Conservation (phyloP, 192 early-diverging fungal genomes). For the Entomortierella beljakovae region DNA sequence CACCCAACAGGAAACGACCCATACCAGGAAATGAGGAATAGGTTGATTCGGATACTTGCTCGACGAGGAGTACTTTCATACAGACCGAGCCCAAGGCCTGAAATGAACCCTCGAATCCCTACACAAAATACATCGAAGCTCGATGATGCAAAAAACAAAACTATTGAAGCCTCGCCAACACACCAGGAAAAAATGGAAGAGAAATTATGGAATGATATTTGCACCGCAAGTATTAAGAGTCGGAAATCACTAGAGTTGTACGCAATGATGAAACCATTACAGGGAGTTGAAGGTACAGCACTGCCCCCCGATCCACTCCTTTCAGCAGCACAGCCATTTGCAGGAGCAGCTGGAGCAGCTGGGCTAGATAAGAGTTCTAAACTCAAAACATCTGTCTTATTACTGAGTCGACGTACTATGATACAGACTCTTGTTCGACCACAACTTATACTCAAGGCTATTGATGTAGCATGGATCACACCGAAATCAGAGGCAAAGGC, state of each 20-base stretch:
- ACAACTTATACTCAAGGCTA: conserved; percentile 6
- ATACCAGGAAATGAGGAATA: conserved; percentile 3
- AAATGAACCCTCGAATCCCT: too few species aligned
- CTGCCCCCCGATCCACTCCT: not conserved
- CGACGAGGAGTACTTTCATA: conserved; percentile 25
- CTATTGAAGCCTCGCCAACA: conserved; percentile 10
- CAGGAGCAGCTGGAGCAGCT: not conserved
- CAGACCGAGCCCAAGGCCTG: not conserved
- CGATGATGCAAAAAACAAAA: not conserved
- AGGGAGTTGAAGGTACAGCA: not conserved
- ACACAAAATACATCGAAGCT: not conserved
- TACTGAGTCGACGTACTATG: conserved; percentile 7
- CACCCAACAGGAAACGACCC: not conserved
- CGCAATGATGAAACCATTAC: not conserved
- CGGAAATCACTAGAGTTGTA: conserved; percentile 7
- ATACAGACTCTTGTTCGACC: conserved; percentile 15
- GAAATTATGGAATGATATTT: conserved; percentile 23
- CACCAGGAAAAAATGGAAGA: conserved; percentile 23
- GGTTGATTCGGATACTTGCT: conserved; percentile 13
- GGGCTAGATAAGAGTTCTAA: not conserved
- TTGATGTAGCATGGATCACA: conserved; percentile 20
- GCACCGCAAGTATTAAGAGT: not conserved
- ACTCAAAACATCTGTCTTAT: conserved; percentile 6
- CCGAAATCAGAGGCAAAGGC: conserved; percentile 18
- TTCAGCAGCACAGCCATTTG: not conserved